Base-by-base conservation (phyloP, 164 flowering plant species). In the Magnolia changhungtana region DNA sequence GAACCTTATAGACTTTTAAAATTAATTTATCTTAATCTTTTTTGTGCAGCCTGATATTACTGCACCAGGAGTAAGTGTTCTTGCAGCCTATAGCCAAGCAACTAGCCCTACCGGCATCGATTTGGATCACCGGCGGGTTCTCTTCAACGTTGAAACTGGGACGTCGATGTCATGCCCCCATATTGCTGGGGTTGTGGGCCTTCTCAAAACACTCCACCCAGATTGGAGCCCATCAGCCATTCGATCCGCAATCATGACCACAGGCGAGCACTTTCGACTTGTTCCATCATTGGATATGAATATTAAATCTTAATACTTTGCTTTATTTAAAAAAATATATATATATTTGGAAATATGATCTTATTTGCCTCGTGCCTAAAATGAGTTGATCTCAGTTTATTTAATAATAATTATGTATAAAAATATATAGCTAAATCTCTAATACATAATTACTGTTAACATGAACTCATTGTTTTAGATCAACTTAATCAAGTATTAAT, bases 111-210 rank as follows among this genome's bases (percentile, higher is more conserved):
- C 88, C 0, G 80, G 66, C 0, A 4, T 9, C 51, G 31, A 1
- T 0, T 69, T 20, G 13, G 93, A 90, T 37, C 21, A 51, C 0
- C 88, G 91, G 0, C 67, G 80, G 1, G 75, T 83, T 72, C 80
- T 78, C 2, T 93, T 75, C 81, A 80, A 70, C 55, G 1, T 77
- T 10, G 1, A 61, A 4, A 83, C 88, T 0, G 98, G 98, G 1
- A 93, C 96, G n/a, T 93, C 97, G 0, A 90, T 91, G 94, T 79
- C 96, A 0, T 86, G 92, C 78, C 97, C 97, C 20, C 93, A 88
- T 79, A 83, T 90, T 37, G 21, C 96, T 2, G 96, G 97, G 6
- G 76, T 90, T 20, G 93, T 76, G 0, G 97, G 89, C 27, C 89
- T 91, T 50, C 84, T 92, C 61, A 90, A 85, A 65, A 50, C 76